Evolutionary conservation across 1,284 basidiomycete genomes (phyloP), one percentile per base, ranked within the genome.

Genomic region (Fomitopsis palustris): DNA sequence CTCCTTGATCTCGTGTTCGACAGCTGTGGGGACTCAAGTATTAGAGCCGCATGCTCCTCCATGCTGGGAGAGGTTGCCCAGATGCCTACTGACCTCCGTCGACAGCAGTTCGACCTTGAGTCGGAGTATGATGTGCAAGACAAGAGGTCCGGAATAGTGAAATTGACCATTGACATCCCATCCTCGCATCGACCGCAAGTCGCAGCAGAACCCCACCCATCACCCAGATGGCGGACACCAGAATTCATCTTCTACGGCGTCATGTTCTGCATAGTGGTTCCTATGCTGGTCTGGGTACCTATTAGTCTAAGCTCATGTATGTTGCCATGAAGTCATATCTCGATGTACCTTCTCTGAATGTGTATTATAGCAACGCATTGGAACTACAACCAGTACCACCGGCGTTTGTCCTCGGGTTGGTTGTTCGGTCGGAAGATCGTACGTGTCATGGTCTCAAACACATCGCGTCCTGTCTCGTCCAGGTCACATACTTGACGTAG

Each of bases 221-320:
- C 75, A 2, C 64, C 85, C 29, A 73, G 91, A 76, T 98, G 96
- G 96, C 75, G 74, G 51, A 92, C 93, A 0, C 73, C 77, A 17
- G 96, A 98, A 73, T 98, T 97, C 77, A 78, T 83, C 61, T 68
- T 90, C 55, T 98, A 98, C 76, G 86, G 81, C 61, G 62, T 87
- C 27, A 77, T 88, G 1, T 85, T 88, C 39, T 70, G 77, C 16
- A 55, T 90, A 23, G 86, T 83, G 14, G 74, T 98, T 10, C 89
- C 92, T 0, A 68, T 87, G 57, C 93, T 98, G 90, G 76, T 85
- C 4, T 94, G 87, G 81, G 81, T 92, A 62, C 93, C 95, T 0
- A 79, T 92, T 29, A 75, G 77, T n/a, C 71, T 97, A 57, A 96
- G 95, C 69, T 79, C 77, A 57, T 67, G 94, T 93, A 74, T 74